Percentiles rank a stretch among this genome's conserved stretches.
These are phyloP conservation scores for Coprinopsis sp. DNA, from an alignment of 768 basidiomycete genomes.

Conservation along the genomic window DNA sequence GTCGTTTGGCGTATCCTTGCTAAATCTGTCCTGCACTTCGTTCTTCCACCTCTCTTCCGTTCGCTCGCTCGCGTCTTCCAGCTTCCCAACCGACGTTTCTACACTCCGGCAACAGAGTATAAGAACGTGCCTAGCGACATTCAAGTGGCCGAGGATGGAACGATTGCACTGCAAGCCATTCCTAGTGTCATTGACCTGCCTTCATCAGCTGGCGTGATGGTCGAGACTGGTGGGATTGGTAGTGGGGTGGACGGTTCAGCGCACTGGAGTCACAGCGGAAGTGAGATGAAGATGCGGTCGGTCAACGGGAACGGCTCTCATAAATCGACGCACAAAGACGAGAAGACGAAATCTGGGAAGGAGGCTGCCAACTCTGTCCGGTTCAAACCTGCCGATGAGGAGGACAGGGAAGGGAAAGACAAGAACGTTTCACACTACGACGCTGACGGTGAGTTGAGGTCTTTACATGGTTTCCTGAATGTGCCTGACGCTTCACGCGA, in stretches of 20 bases:
- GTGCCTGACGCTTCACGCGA: slow-evolving; percentile 2
- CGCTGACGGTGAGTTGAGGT: slow-evolving; percentile 66
- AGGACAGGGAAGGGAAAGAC: slow-evolving; percentile 30
- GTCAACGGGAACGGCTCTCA: slow-evolving; percentile 15
- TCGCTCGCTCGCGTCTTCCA: slow-evolving; percentile 58
- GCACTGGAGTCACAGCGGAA: slow-evolving; percentile 19
- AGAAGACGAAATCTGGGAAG: slow-evolving; percentile 8
- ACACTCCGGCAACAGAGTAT: slow-evolving; percentile 90
- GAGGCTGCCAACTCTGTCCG: slow-evolving; percentile 22
- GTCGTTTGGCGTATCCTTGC: slow-evolving; percentile 87
- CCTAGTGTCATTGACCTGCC: slow-evolving; percentile 86
- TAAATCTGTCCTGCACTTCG: slow-evolving; percentile 66
- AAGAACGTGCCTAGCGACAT: slow-evolving; percentile 57
- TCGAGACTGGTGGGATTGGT: slow-evolving; percentile 43
- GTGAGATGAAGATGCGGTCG: slow-evolving; percentile 60
- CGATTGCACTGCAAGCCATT: slow-evolving; percentile 59
- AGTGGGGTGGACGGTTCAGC: slow-evolving; percentile 24
- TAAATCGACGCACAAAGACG: not conserved
- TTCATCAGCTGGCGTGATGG: slow-evolving; percentile 35
- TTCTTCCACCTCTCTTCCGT: slow-evolving; percentile 84
- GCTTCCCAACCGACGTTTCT: slow-evolving; percentile 82
- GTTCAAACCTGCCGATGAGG: slow-evolving; percentile 14
- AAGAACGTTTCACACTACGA: slow-evolving; percentile 70
- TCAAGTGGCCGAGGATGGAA: slow-evolving; percentile 29
- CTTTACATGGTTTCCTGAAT: not conserved